A percentile compares a stretch with the other conserved stretches of the same genome.
Evolutionary conservation across 306 rosid genomes (phyloP).

Genomic region (Malus sieversii): DNA sequence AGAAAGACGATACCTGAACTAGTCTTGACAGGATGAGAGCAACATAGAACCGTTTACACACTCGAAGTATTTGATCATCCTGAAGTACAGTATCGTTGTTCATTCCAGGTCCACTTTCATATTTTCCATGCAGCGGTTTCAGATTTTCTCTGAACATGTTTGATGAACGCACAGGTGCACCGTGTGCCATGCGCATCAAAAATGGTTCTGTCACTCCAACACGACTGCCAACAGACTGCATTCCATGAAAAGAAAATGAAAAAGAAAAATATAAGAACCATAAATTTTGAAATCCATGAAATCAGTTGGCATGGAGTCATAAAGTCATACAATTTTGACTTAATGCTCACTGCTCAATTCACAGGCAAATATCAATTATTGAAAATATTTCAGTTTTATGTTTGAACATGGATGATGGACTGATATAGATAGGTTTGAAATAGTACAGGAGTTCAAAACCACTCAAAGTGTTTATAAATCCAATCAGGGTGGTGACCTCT

Average conservation of each 20-base stretch:
- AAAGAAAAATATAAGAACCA: slow-evolving; percentile 8
- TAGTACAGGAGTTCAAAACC: background rate
- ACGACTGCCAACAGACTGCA: slow-evolving; percentile 89
- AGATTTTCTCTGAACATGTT: slow-evolving; percentile 44
- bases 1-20: slow-evolving; percentile 62
- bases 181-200: slow-evolving; percentile 95
- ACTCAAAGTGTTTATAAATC: background rate
- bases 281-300: slow-evolving; percentile 3
- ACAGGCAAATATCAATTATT: background rate
- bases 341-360: background rate
- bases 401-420: background rate
- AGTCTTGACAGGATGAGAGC: slow-evolving; percentile 89
- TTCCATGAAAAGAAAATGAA: slow-evolving; percentile 16
- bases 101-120: slow-evolving; percentile 34
- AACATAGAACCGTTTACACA: slow-evolving; percentile 88
- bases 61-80: slow-evolving; percentile 73
- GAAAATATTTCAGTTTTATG: too few relatives aligned
- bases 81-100: slow-evolving; percentile 28
- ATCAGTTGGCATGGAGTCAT: background rate
- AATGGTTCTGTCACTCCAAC: slow-evolving; percentile 91
- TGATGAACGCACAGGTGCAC: slow-evolving; percentile 61
- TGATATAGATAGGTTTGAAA: background rate
- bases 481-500: background rate
- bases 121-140: slow-evolving; percentile 32
- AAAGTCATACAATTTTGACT: background rate